Percentiles rank a stretch among this genome's conserved stretches.
phyloP scores from a whole-genome alignment of 257 asterid species.

The Lantana camara region DNA sequence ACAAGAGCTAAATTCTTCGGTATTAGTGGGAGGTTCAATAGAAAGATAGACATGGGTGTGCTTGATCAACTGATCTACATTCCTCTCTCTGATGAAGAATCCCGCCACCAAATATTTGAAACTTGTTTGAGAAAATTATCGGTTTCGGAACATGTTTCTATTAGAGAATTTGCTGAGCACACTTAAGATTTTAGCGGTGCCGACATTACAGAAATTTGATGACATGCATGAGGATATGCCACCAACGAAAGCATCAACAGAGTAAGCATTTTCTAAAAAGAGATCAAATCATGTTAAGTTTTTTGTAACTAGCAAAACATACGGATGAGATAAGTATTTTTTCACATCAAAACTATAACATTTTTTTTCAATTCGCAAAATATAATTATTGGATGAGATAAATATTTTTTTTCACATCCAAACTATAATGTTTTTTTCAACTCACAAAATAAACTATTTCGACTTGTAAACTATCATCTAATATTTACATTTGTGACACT shows the following conservation, averaged over 20 bases:
- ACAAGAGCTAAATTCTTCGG: slow-evolving; percentile 96
- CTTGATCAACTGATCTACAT: slow-evolving; percentile 90
- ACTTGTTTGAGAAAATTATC: slow-evolving; percentile 86
- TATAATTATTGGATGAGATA: no score
- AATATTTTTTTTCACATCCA: no score
- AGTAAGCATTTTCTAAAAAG: no score
- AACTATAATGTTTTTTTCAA: no score
- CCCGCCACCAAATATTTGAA: slow-evolving; percentile 82
- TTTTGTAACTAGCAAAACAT: no score
- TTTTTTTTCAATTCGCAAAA: no score
- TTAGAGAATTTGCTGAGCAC: slow-evolving; percentile 77
- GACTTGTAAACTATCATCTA: no score
- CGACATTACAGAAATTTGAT: slow-evolving; percentile 88
- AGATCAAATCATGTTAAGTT: no score
- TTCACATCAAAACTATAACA: no score
- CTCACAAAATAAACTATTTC: no score
- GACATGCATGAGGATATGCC: slow-evolving; percentile 87
- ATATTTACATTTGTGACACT: no score
- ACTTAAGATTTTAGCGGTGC: slow-evolving; percentile 96
- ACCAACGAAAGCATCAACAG: slow-evolving; percentile 88
- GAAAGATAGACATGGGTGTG: slow-evolving; percentile 92
- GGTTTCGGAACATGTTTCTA: slow-evolving; percentile 70
- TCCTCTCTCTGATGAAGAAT: slow-evolving; percentile 86
- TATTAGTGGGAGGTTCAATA: slow-evolving; percentile 83
- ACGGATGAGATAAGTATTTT: no score